Conservation (phyloP, 2,329 filamentous ascomycete species). For the Helminthosporium solani region DNA sequence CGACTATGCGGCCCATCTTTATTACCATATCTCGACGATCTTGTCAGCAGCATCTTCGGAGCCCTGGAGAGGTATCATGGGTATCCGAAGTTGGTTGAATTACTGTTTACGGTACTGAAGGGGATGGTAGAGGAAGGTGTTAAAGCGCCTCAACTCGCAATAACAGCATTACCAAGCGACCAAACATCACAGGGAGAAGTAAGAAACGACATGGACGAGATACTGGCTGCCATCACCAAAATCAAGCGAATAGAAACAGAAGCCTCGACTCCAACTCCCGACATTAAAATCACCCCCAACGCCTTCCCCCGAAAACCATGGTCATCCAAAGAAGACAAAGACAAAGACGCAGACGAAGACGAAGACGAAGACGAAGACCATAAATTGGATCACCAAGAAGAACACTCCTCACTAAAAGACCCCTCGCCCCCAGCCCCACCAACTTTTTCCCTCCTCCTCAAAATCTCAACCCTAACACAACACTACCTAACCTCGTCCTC, state of each 20-base stretch:
- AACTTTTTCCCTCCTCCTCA: slow-evolving; percentile 77
- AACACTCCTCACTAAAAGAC: slow-evolving; percentile 42
- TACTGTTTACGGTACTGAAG: slow-evolving; percentile 77
- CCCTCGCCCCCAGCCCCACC: slow-evolving; percentile 68
- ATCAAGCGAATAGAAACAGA: slow-evolving; percentile 40
- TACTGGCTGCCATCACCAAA: slow-evolving; percentile 25
- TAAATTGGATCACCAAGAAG: too few relatives aligned
- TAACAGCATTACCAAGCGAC: slow-evolving; percentile 14
- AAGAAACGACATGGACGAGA: slow-evolving; percentile 9
- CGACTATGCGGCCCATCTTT: slow-evolving; percentile 77
- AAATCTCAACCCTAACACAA: slow-evolving; percentile 80
- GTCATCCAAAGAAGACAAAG: slow-evolving; percentile 28
- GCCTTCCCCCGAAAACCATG: slow-evolving; percentile 37
- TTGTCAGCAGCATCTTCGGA: slow-evolving; percentile 86
- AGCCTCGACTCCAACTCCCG: slow-evolving; percentile 20
- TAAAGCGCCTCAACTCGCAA: slow-evolving; percentile 54
- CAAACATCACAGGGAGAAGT: neutral
- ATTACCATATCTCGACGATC: slow-evolving; percentile 86
- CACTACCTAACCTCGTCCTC: slow-evolving; percentile 88
- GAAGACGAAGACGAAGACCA: slow-evolving; percentile 29
- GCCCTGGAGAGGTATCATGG: slow-evolving; percentile 95
- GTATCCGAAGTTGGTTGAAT: slow-evolving; percentile 81
- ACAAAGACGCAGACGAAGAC: slow-evolving; percentile 2
- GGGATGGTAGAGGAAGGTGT: slow-evolving; percentile 82
- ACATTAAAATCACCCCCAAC: slow-evolving; percentile 18